These are phyloP conservation scores for Tolypocladium pustulatum DNA, from an alignment of 2,329 filamentous ascomycete genomes.

Conservation along the genomic window DNA sequence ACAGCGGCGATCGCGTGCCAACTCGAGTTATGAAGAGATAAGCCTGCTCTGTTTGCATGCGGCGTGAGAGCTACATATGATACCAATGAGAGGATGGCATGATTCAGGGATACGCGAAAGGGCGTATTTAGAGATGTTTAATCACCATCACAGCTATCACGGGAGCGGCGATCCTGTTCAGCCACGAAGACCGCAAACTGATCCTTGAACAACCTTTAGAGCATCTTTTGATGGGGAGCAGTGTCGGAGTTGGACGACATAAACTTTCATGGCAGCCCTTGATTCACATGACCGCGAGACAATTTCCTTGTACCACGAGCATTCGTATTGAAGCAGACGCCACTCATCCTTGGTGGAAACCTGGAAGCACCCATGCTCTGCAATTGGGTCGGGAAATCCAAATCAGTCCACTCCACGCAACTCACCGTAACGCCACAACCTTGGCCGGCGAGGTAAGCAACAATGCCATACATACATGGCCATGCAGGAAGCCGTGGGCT, in stretches of 20 bases:
- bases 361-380: neutral
- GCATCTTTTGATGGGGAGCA: neutral
- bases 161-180: neutral
- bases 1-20: conserved; percentile 6
- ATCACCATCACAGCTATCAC: neutral
- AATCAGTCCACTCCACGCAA: neutral
- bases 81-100: neutral
- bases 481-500: neutral
- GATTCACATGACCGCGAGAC: neutral
- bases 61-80: neutral
- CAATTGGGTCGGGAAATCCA: neutral
- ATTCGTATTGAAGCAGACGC: neutral
- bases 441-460: neutral
- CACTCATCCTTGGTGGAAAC: neutral
- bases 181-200: neutral
- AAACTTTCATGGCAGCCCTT: neutral
- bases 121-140: neutral
- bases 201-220: neutral
- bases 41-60: neutral
- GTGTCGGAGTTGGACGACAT: neutral
- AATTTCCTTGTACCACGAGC: neutral
- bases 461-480: neutral
- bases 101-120: neutral
- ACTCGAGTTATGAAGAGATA: conserved; percentile 5
- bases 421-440: neutral